Conservation (phyloP, 768 basidiomycete species). For the Suillus hirtellus region DNA sequence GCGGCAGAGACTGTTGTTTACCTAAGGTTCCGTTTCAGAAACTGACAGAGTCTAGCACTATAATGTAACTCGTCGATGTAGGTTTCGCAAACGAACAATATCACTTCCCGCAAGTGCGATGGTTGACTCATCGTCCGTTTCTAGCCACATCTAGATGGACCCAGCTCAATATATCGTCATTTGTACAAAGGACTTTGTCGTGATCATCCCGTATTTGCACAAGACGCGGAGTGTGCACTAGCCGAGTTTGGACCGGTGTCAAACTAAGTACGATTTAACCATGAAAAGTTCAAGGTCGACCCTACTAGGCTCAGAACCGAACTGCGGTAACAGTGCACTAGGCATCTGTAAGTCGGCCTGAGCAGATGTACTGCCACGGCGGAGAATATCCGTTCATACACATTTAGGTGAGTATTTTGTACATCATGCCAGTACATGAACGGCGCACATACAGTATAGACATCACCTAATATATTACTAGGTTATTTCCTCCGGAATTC, state of each 20-base stretch:
- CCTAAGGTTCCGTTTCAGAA: neutral
- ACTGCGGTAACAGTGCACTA: neutral
- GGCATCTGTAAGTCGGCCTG: neutral
- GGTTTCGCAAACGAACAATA: neutral
- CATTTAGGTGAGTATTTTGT: neutral
- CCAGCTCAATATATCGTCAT: neutral
- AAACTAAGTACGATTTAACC: neutral
- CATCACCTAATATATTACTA: neutral
- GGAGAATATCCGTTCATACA: neutral
- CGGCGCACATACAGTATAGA: neutral
- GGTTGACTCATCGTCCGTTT: neutral
- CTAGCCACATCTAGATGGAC: neutral
- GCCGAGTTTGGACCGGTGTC: constrained; percentile 1
- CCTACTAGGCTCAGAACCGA: neutral
- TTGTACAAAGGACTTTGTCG: neutral
- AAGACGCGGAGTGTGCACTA: neutral
- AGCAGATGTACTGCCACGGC: neutral
- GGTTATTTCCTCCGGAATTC: constrained; percentile 44
- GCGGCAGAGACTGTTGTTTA: neutral
- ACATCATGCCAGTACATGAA: neutral
- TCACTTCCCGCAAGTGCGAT: neutral
- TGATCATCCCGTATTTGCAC: neutral
- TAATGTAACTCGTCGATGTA: neutral
- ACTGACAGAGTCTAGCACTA: neutral
- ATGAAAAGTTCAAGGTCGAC: neutral